phyloP scores from a whole-genome alignment of 768 basidiomycete genomes.

The Leccinum pellstonianum region DNA sequence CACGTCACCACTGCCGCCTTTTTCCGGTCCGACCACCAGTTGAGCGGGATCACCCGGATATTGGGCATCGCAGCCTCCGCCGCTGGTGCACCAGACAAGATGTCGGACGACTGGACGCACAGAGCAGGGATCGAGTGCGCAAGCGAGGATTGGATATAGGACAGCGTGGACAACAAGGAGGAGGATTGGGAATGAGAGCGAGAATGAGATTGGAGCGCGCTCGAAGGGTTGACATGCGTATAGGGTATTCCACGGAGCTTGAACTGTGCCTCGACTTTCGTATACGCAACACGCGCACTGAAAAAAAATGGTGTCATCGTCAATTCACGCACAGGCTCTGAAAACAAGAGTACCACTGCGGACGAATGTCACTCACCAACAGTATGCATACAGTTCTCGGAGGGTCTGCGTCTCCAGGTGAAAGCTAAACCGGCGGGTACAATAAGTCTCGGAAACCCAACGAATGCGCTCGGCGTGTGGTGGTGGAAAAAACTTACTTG shows the following conservation, averaged over 20 bases:
- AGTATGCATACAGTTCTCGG: constrained; percentile 81
- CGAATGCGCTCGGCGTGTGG: not conserved
- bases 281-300: constrained; percentile 89
- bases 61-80: constrained; percentile 93
- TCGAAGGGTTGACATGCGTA: constrained; percentile 65
- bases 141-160: constrained; percentile 67
- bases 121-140: constrained; percentile 79
- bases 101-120: constrained; percentile 78
- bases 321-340: not conserved
- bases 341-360: not conserved
- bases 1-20: constrained; percentile 83
- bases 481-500: constrained; percentile 21
- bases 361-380: constrained; percentile 57
- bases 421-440: constrained; percentile 39
- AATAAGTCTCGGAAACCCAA: not conserved
- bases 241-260: constrained; percentile 79
- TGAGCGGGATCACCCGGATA: constrained; percentile 82
- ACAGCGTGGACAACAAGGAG: constrained; percentile 44
- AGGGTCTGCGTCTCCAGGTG: constrained; percentile 70
- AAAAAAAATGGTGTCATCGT: not conserved
- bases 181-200: not conserved
- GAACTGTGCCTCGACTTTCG: constrained; percentile 84
- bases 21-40: constrained; percentile 83
- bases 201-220: constrained; percentile 21
- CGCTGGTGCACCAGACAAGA: constrained; percentile 79